Conservation (phyloP, 2,329 filamentous ascomycete genomes). For the Apiospora koreana region DNA sequence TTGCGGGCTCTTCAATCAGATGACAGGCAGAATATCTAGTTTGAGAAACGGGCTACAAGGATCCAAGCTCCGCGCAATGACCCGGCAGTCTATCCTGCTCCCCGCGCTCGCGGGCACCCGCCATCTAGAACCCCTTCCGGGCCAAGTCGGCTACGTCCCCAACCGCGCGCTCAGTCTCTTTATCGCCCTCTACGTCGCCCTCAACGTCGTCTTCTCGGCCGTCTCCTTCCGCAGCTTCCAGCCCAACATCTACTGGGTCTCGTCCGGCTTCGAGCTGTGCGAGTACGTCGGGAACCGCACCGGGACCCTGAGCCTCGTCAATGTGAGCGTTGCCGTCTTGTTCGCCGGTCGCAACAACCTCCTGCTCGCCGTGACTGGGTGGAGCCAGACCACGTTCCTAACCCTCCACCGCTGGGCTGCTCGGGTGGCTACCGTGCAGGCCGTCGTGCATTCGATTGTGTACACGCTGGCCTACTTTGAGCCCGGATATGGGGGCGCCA, state of each 20-base stretch:
- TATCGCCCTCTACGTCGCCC: conserved; percentile 17
- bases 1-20: conserved; percentile 21
- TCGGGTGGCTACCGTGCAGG: conserved; percentile 30
- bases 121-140: conserved; percentile 20
- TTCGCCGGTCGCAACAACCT: conserved; percentile 32
- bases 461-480: conserved; percentile 24
- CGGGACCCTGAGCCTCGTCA: conserved; percentile 27
- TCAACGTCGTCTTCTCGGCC: conserved; percentile 22
- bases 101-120: conserved; percentile 19
- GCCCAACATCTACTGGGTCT: conserved; percentile 20
- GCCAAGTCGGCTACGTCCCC: conserved; percentile 21
- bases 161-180: conserved; percentile 18
- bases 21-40: conserved; percentile 15
- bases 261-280: conserved; percentile 13
- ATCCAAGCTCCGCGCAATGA: conserved; percentile 14
- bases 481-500: conserved; percentile 19
- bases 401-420: conserved; percentile 31
- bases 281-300: conserved; percentile 33
- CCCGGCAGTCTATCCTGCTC: conserved; percentile 18
- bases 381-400: conserved; percentile 31
- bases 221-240: conserved; percentile 21
- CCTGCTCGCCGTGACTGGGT: conserved; percentile 28
- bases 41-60: conserved; percentile 13
- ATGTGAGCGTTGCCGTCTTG: conserved; percentile 27
- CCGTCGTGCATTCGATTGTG: conserved; percentile 27